These are phyloP conservation scores for Aspergillus unguis DNA, from an alignment of 2,329 filamentous ascomycete genomes.

Conservation along the genomic window DNA sequence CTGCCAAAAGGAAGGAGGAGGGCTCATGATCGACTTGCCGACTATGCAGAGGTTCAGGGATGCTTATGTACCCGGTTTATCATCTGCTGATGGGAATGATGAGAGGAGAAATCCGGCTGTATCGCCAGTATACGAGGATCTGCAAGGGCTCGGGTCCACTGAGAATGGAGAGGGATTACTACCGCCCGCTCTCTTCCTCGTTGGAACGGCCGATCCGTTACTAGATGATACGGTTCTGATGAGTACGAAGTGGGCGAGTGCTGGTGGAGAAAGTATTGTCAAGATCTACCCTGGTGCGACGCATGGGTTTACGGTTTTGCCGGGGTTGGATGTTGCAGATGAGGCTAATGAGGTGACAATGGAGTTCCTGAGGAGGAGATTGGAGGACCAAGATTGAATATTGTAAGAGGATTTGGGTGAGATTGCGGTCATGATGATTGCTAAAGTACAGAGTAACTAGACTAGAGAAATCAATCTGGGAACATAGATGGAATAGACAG, in stretches of 20 bases:
- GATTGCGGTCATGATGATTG: too few relatives aligned
- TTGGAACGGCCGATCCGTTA: conserved; percentile 54
- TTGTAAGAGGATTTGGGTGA: too few relatives aligned
- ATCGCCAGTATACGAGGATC: conserved; percentile 5
- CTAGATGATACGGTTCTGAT: conserved; percentile 54
- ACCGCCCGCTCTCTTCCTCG: conserved; percentile 45
- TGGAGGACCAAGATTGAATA: too few relatives aligned
- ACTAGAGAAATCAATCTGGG: too few relatives aligned
- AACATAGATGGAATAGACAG: background rate
- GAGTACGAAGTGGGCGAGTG: conserved; percentile 53
- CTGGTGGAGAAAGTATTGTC: conserved; percentile 49
- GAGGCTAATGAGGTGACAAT: conserved; percentile 2
- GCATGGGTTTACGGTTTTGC: conserved; percentile 51
- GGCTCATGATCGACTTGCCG: background rate
- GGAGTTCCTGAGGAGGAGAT: conserved; percentile 5
- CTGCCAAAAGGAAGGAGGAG: background rate
- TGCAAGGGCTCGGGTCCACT: background rate
- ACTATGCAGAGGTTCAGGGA: background rate
- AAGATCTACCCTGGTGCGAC: conserved; percentile 55
- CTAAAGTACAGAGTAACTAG: too few relatives aligned
- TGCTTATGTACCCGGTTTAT: conserved; percentile 1
- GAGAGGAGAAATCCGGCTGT: background rate
- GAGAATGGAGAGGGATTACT: background rate
- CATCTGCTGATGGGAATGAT: background rate
- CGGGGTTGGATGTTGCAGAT: conserved; percentile 4